phyloP scores from a whole-genome alignment of 2,329 filamentous ascomycete species.

The Aureobasidium sp. region DNA sequence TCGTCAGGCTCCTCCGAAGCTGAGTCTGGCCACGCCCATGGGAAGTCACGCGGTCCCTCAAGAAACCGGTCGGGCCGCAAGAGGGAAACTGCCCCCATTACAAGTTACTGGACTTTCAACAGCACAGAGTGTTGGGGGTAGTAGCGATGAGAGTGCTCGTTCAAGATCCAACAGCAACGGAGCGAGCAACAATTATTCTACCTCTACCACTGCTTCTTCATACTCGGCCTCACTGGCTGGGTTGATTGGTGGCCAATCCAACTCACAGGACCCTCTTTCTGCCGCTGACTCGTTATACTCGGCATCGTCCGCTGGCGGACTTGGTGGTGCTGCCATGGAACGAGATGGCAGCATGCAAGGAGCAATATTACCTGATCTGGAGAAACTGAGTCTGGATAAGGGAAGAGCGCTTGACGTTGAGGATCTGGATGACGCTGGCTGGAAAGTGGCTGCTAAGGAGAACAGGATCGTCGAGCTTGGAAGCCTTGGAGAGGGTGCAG shows the following conservation, averaged over 20 bases:
- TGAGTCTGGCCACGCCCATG: slow-evolving; percentile 83
- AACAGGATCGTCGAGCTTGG: slow-evolving; percentile 82
- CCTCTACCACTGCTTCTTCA: slow-evolving; percentile 70
- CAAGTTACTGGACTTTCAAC: slow-evolving; percentile 53
- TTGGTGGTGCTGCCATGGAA: slow-evolving; percentile 63
- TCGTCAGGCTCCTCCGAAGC: slow-evolving; percentile 63
- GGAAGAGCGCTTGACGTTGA: slow-evolving; percentile 82
- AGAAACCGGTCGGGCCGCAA: slow-evolving; percentile 46
- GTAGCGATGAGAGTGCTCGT: slow-evolving; percentile 62
- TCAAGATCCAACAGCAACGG: slow-evolving; percentile 81
- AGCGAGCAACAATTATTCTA: slow-evolving; percentile 67
- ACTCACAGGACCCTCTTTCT: slow-evolving; percentile 78
- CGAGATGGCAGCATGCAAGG: slow-evolving; percentile 72
- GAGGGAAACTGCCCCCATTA: slow-evolving; percentile 46
- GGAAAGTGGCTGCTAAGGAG: slow-evolving; percentile 86
- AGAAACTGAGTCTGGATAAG: slow-evolving; percentile 73
- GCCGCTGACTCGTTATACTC: slow-evolving; percentile 81
- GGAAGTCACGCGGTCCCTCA: slow-evolving; percentile 67
- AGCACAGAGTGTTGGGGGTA: slow-evolving; percentile 51
- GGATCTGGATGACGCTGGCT: slow-evolving; percentile 88
- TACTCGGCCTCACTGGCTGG: slow-evolving; percentile 78
- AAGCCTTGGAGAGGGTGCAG: slow-evolving; percentile 86
- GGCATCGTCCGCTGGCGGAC: slow-evolving; percentile 43
- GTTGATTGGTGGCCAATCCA: slow-evolving; percentile 47
- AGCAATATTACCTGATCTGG: slow-evolving; percentile 59